Percentiles rank a stretch among this genome's conserved stretches.
These are phyloP conservation scores for Malus hybrid DNA, from an alignment of 331 rosid species.

Conservation along the genomic window DNA sequence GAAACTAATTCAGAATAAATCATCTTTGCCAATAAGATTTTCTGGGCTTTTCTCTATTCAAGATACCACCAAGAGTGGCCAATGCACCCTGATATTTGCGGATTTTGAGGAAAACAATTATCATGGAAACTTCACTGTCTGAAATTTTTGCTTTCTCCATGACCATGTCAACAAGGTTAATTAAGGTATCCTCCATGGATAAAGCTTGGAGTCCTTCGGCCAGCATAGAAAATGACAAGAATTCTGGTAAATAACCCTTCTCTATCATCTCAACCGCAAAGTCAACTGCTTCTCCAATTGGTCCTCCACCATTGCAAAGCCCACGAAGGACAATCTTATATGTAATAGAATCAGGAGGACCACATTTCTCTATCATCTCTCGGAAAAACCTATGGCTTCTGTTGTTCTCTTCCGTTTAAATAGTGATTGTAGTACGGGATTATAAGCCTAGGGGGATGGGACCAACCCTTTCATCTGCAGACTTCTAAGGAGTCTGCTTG, in stretches of 20 bases:
- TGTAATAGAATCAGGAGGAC: conserved; percentile 67
- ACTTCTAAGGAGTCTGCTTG: conserved; percentile 75
- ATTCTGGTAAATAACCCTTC: conserved; percentile 60
- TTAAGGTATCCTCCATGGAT: conserved; percentile 70
- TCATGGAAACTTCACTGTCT: conserved; percentile 45
- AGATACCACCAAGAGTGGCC: conserved; percentile 59
- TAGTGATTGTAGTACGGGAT: conserved; percentile 66
- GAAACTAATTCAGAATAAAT: not conserved
- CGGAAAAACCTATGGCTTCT: conserved; percentile 79
- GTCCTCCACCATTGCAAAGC: conserved; percentile 86
- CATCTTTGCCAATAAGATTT: conserved; percentile 29
- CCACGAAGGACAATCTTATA: conserved; percentile 79
- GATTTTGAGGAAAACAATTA: conserved; percentile 74
- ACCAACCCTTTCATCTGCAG: conserved; percentile 83
- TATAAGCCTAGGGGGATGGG: conserved; percentile 70
- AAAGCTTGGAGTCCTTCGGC: conserved; percentile 82
- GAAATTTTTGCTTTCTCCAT: conserved; percentile 63
- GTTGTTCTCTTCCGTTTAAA: conserved; percentile 61
- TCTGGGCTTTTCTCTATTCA: conserved; percentile 45
- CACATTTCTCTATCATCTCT: conserved; percentile 77
- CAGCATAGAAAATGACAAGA: conserved; percentile 55
- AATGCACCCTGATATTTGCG: conserved; percentile 69
- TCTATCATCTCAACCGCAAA: conserved; percentile 72
- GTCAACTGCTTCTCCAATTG: conserved; percentile 77
- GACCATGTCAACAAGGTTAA: conserved; percentile 54